Percentiles rank a stretch among this genome's conserved stretches.
Conservation (phyloP, 768 basidiomycete species). For the Hygrocybe punicea region DNA sequence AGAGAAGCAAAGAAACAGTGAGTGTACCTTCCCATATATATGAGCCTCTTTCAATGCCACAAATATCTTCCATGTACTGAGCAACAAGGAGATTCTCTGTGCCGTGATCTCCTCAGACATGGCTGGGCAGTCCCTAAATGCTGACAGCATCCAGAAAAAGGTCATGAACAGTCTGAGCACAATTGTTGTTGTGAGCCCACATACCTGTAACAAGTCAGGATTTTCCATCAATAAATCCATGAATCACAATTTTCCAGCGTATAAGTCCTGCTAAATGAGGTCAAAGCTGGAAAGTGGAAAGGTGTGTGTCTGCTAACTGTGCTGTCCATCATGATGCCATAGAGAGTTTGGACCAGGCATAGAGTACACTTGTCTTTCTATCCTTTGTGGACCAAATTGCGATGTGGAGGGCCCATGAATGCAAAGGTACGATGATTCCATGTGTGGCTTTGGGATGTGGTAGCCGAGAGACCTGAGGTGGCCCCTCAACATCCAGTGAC, state of each 20-base stretch:
- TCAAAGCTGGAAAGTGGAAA: too few relatives aligned
- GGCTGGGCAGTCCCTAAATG: constrained; percentile 30
- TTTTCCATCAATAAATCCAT: constrained; percentile 45
- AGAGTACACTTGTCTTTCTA: constrained; percentile 27
- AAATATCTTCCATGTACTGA: too few relatives aligned
- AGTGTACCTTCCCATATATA: too few relatives aligned
- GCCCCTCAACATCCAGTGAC: constrained; percentile 24
- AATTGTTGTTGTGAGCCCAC: too few relatives aligned
- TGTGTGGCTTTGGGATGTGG: constrained; percentile 15
- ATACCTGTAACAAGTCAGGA: too few relatives aligned
- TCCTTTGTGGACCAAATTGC: constrained; percentile 24
- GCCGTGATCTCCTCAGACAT: constrained; percentile 35
- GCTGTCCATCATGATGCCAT: too few relatives aligned
- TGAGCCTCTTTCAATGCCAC: too few relatives aligned
- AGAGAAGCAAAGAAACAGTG: too few relatives aligned
- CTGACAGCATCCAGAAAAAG: constrained; percentile 29
- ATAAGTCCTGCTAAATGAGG: constrained; percentile 35
- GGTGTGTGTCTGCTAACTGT: too few relatives aligned
- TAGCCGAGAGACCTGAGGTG: constrained; percentile 19
- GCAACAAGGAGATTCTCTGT: too few relatives aligned
- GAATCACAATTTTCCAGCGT: constrained; percentile 36
- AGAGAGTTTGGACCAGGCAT: too few relatives aligned
- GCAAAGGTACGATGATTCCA: constrained; percentile 16
- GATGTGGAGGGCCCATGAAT: constrained; percentile 19
- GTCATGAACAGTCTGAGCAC: constrained; percentile 36